Evolutionary conservation across 2,329 filamentous ascomycete species (phyloP).

Genomic region (Neobulgaria alba): DNA sequence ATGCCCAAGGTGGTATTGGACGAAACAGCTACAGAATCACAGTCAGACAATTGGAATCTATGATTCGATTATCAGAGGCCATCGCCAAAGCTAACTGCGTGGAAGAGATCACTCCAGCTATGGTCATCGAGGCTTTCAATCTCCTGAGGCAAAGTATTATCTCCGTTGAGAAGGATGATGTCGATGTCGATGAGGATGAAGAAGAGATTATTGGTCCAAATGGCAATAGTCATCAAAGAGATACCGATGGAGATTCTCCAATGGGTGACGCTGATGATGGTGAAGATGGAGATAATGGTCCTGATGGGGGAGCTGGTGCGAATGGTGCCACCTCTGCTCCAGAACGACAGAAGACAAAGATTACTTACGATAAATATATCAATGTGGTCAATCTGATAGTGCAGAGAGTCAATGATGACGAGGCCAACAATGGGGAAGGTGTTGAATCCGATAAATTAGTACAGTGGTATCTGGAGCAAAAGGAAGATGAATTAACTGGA

Average conservation of each 20-base stretch:
- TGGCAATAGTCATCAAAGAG: conserved; percentile 33
- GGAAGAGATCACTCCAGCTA: conserved; percentile 73
- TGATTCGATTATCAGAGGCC: conserved; percentile 94
- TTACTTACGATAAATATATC: conserved; percentile 93
- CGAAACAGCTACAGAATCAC: conserved; percentile 97
- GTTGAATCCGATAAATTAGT: conserved; percentile 75
- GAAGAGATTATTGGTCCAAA: conserved; percentile 41
- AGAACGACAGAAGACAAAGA: conserved; percentile 58
- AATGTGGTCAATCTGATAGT: conserved; percentile 82
- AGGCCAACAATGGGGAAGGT: conserved; percentile 66
- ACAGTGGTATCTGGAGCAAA: conserved; percentile 86
- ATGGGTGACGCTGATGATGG: conserved; percentile 41
- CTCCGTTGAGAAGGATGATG: conserved; percentile 93
- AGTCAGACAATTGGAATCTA: conserved; percentile 86
- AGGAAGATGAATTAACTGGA: conserved; percentile 70
- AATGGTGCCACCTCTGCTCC: conserved; percentile 17
- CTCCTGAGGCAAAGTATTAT: conserved; percentile 92
- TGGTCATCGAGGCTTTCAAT: conserved; percentile 88
- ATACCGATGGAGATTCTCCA: conserved; percentile 40
- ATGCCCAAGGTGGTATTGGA: conserved; percentile 87
- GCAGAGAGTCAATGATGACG: conserved; percentile 74
- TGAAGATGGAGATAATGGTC: conserved; percentile 33
- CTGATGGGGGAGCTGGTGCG: conserved; percentile 22
- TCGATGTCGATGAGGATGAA: conserved; percentile 82
- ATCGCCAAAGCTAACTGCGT: conserved; percentile 98